A percentile compares a stretch with the other conserved stretches of the same genome.
Evolutionary conservation across 2,329 filamentous ascomycete genomes (phyloP).

Genomic region (Ophiostoma sp.): DNA sequence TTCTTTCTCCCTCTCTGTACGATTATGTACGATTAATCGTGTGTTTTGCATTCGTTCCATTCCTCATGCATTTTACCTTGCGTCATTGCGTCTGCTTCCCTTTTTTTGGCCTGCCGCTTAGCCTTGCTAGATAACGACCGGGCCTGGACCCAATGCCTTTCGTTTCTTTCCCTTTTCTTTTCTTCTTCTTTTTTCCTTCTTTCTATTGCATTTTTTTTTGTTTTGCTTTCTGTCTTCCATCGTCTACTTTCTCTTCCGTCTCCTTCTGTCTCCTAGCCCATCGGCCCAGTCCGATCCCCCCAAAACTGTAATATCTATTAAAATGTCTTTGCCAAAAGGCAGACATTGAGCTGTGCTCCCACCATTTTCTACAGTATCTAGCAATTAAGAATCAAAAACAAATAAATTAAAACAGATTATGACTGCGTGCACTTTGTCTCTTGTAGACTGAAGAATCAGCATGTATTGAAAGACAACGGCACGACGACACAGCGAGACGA

Average conservation of each 20-base stretch:
- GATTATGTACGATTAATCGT: slow-evolving; percentile 10
- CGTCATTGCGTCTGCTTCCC: not conserved
- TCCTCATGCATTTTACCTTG: not conserved
- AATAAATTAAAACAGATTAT: not conserved
- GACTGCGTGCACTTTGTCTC: too few species aligned
- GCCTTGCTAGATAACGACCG: slow-evolving; percentile 7
- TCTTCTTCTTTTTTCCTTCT: not conserved
- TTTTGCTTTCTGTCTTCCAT: not conserved
- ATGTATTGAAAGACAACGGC: too few species aligned
- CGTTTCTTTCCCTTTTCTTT: not conserved
- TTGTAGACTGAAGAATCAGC: too few species aligned
- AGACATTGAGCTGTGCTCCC: slow-evolving; percentile 4
- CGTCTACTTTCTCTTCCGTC: not conserved
- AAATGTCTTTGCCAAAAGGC: not conserved
- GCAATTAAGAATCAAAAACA: slow-evolving; percentile 5
- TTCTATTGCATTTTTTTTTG: not conserved
- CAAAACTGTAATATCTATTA: slow-evolving; percentile 2
- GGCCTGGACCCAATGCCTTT: not conserved
- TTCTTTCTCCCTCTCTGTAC: not conserved
- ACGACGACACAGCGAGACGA: too few species aligned
- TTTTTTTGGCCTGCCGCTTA: not conserved
- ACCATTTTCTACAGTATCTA: not conserved
- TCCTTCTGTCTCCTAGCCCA: not conserved
- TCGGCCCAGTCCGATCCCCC: not conserved
- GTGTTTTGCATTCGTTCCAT: not conserved